Conservation (phyloP, 495 filamentous ascomycete species). For the Amorphotheca resinae region DNA sequence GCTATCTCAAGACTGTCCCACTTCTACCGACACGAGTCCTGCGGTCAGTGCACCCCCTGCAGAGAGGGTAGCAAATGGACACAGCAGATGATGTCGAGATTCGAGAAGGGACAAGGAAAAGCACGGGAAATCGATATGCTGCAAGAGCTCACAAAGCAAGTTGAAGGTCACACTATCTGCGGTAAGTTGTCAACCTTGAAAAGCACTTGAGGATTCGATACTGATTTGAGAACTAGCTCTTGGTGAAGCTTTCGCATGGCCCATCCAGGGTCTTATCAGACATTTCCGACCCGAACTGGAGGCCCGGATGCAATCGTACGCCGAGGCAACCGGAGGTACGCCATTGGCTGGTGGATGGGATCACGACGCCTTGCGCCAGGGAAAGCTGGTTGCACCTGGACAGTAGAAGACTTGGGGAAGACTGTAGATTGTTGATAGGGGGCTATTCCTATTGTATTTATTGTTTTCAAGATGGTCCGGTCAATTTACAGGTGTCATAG, state of each 20-base stretch:
- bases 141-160: constrained; percentile 97
- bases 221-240: constrained; percentile 40
- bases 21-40: constrained; percentile 98
- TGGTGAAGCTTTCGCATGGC: constrained; percentile 97
- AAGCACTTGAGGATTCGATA: constrained; percentile 1
- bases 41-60: constrained; percentile 97
- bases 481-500: neutral
- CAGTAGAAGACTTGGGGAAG: constrained; percentile 40
- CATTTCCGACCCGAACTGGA: constrained; percentile 96
- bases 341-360: constrained; percentile 82
- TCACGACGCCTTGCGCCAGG: constrained; percentile 60
- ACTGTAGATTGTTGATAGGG: constrained; percentile 17
- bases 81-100: constrained; percentile 93
- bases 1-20: constrained; percentile 83
- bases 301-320: constrained; percentile 67
- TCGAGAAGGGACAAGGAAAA: constrained; percentile 79
- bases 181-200: constrained; percentile 35
- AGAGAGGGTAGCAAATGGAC: constrained; percentile 97
- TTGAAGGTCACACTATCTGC: constrained; percentile 97
- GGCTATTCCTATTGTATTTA: constrained; percentile 17
- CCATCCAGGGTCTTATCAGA: constrained; percentile 91
- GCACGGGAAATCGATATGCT: constrained; percentile 97
- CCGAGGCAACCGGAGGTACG: constrained; percentile 51
- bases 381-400: constrained; percentile 77
- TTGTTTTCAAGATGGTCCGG: constrained; percentile 2